Conservation (phyloP, 1,139 yeast species). For the Cylindricascospora bacillispora region DNA sequence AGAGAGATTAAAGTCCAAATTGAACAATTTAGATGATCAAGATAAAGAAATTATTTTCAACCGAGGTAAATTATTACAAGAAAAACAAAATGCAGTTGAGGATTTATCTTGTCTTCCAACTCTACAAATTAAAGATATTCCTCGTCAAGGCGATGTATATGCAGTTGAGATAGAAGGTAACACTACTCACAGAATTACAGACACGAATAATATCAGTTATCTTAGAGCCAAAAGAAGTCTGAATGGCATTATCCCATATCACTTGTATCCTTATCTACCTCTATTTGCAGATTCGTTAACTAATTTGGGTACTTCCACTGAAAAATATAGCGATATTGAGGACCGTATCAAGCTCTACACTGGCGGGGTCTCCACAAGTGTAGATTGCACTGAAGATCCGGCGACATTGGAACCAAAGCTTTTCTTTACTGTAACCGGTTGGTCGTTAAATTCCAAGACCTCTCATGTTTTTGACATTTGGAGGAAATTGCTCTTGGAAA, state of each 20-base stretch:
- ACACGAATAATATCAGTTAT: slow-evolving; percentile 68
- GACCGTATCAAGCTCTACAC: slow-evolving; percentile 71
- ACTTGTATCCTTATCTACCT: slow-evolving; percentile 57
- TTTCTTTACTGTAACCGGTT: slow-evolving; percentile 49
- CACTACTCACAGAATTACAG: slow-evolving; percentile 37
- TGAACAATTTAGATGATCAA: slow-evolving; percentile 34
- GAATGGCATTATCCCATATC: slow-evolving; percentile 40
- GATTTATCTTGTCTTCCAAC: slow-evolving; percentile 75
- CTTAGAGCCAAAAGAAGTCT: slow-evolving; percentile 48
- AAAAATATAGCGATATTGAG: slow-evolving; percentile 70
- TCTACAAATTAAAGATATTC: slow-evolving; percentile 57
- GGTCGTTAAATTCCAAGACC: slow-evolving; percentile 59
- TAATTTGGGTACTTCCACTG: slow-evolving; percentile 63
- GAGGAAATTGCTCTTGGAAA: slow-evolving; percentile 52
- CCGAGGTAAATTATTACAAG: slow-evolving; percentile 46
- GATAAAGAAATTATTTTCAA: slow-evolving; percentile 49
- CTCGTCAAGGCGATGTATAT: slow-evolving; percentile 38
- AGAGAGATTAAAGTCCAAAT: slow-evolving; percentile 34
- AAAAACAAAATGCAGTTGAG: slow-evolving; percentile 54
- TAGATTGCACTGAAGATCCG: slow-evolving; percentile 48
- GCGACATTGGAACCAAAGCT: slow-evolving; percentile 28
- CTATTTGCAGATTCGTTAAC: slow-evolving; percentile 71
- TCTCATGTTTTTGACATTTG: slow-evolving; percentile 50
- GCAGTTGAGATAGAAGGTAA: slow-evolving; percentile 22
- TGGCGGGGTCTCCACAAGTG: slow-evolving; percentile 64